Evolutionary conservation across 352 stramenopile species (phyloP).

Genomic region (Pythium phragmitis): DNA sequence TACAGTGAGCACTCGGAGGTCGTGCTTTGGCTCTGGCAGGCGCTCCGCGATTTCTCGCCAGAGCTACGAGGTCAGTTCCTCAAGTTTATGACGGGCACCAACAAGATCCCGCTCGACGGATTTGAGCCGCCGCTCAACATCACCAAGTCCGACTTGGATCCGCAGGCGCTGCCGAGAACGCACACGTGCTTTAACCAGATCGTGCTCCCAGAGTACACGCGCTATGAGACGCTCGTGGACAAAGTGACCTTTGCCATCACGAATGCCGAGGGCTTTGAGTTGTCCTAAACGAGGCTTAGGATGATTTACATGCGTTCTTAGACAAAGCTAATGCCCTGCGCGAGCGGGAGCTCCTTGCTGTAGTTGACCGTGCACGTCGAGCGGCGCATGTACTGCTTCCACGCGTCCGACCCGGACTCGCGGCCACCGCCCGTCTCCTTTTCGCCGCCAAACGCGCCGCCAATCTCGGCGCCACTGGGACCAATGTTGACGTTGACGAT

Average conservation of each 20-base stretch:
- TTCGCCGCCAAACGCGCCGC: slow-evolving; percentile 90
- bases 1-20: slow-evolving; percentile 77
- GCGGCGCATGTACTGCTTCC: slow-evolving; percentile 95
- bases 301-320: slow-evolving; percentile 29
- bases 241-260: slow-evolving; percentile 81
- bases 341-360: slow-evolving; percentile 90
- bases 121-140: slow-evolving; percentile 87
- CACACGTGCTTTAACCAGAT: slow-evolving; percentile 92
- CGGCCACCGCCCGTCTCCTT: slow-evolving; percentile 92
- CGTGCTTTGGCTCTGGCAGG: slow-evolving; percentile 86
- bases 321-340: slow-evolving; percentile 92
- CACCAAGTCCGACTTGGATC: slow-evolving; percentile 75
- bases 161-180: slow-evolving; percentile 58
- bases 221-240: slow-evolving; percentile 58
- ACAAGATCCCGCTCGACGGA: slow-evolving; percentile 80
- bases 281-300: slow-evolving; percentile 44
- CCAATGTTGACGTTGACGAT: slow-evolving; percentile 95
- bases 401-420: slow-evolving; percentile 90
- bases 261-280: slow-evolving; percentile 78
- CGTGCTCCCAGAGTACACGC: slow-evolving; percentile 77
- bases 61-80: slow-evolving; percentile 67
- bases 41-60: slow-evolving; percentile 61
- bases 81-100: slow-evolving; percentile 85
- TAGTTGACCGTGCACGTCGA: slow-evolving; percentile 94
- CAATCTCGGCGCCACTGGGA: slow-evolving; percentile 91